phyloP scores from a whole-genome alignment of 225 moss, liverwort and hornwort genomes.

The Antitrichia curtipendula region DNA sequence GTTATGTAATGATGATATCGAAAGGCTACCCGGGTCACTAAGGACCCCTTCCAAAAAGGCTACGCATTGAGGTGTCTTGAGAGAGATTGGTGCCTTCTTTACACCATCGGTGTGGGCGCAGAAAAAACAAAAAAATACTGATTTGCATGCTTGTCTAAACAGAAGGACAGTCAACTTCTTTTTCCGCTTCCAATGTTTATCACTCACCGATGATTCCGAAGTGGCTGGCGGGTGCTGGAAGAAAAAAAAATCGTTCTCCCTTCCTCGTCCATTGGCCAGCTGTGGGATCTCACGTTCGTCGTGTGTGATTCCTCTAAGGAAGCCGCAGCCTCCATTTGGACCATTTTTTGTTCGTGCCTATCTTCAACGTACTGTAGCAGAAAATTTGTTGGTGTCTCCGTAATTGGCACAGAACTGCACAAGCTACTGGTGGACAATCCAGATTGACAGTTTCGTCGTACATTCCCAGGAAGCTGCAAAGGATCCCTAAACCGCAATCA shows the following conservation, averaged over 20 bases:
- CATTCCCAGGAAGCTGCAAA: neutral
- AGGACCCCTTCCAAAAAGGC: neutral
- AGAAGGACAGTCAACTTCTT: neutral
- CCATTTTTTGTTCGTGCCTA: neutral
- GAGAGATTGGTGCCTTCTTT: neutral
- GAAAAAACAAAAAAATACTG: neutral
- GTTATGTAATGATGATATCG: neutral
- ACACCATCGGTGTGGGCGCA: neutral
- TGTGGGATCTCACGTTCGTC: neutral
- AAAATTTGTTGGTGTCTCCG: neutral
- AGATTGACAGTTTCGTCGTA: neutral
- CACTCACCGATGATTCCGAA: no score
- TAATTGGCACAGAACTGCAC: neutral
- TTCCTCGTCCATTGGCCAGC: neutral
- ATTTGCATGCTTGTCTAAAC: neutral
- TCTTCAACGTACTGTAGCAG: no score
- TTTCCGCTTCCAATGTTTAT: neutral
- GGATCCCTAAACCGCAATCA: neutral
- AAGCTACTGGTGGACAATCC: neutral
- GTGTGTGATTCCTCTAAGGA: neutral
- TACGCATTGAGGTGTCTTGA: neutral
- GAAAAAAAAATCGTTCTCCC: neutral
- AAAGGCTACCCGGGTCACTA: neutral
- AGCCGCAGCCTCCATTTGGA: neutral
- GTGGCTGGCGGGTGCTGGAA: no score